phyloP scores from a whole-genome alignment of 495 filamentous ascomycete species.

The Podospora fimiseda region DNA sequence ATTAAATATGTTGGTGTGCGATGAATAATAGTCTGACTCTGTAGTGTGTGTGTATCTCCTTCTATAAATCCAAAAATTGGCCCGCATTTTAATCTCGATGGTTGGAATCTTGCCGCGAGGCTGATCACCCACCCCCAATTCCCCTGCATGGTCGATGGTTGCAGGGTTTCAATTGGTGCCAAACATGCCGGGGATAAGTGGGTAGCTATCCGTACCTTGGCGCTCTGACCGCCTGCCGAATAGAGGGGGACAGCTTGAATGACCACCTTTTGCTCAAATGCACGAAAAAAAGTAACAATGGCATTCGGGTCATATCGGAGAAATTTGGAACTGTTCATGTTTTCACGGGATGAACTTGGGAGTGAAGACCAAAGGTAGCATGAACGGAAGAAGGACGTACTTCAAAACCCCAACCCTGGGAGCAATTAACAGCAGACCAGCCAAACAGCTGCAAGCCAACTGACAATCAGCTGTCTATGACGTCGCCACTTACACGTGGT shows the following conservation, averaged over 20 bases:
- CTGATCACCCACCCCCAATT: constrained; percentile 2
- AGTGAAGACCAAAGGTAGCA: too few species aligned
- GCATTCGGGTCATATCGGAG: too few species aligned
- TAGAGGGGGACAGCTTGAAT: background rate
- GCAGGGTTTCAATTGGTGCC: background rate
- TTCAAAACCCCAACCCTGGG: background rate
- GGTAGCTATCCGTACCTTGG: too few species aligned
- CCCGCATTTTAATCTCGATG: too few species aligned
- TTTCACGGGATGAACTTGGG: too few species aligned
- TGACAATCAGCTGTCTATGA: constrained; percentile 24
- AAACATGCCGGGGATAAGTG: background rate
- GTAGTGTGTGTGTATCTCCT: too few species aligned
- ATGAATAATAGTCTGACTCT: too few species aligned
- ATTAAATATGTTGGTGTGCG: too few species aligned
- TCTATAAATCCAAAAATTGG: too few species aligned
- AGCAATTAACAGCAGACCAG: background rate
- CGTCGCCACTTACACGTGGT: constrained; percentile 21
- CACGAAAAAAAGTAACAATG: background rate
- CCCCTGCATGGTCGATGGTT: background rate
- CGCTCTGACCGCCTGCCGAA: background rate
- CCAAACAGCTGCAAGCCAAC: constrained; percentile 1
- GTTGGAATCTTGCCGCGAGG: constrained; percentile 5
- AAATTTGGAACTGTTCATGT: too few species aligned
- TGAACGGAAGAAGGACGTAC: too few species aligned
- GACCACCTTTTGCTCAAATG: background rate